phyloP scores from a whole-genome alignment of 768 basidiomycete species.

The Suillus variegatus region DNA sequence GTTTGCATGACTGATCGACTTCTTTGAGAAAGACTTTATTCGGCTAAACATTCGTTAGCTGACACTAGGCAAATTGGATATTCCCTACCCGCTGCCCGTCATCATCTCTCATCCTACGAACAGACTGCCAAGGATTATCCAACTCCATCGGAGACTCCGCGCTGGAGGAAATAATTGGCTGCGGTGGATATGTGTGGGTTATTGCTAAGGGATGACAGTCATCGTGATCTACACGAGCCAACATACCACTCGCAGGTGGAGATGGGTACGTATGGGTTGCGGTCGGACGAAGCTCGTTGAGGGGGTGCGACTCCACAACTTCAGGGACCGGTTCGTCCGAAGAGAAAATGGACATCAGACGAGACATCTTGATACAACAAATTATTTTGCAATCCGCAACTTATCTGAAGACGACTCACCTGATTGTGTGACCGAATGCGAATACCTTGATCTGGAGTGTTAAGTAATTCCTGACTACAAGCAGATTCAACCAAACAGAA shows the following conservation, averaged over 20 bases:
- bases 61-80: neutral
- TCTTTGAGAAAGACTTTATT: neutral
- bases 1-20: neutral
- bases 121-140: neutral
- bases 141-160: neutral
- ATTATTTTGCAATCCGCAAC: neutral
- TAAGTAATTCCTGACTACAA: too few species aligned
- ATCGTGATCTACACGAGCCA: neutral
- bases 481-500: too few species aligned
- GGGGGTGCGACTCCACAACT: neutral
- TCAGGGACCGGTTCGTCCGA: neutral
- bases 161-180: neutral
- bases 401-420: neutral
- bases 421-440: too few species aligned
- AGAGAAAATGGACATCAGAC: neutral
- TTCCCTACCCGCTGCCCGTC: neutral
- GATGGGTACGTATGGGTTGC: neutral
- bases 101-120: neutral
- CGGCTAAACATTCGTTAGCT: neutral
- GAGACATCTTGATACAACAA: neutral
- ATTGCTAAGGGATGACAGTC: neutral
- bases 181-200: neutral
- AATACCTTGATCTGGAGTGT: too few species aligned
- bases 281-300: neutral
- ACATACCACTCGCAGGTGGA: accelerated